Evolutionary conservation across 2,329 filamentous ascomycete species (phyloP), one percentile per base, ranked within the genome.

Genomic region (Claviceps digitariae): DNA sequence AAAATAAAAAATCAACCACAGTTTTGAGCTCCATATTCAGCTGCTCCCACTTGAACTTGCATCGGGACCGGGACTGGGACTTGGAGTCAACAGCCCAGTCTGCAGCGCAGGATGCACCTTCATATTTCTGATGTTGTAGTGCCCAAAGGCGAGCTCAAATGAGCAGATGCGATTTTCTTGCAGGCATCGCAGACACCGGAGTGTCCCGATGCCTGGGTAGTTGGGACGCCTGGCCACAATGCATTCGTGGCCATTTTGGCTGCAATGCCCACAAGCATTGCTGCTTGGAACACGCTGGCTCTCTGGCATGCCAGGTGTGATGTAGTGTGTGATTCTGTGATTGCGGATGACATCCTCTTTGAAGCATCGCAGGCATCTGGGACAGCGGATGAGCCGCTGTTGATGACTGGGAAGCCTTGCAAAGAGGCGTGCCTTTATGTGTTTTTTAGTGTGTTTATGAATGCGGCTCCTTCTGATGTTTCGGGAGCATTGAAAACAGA

Each of bases 221-320:
- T 20, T 31, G 9, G 52, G 52, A 4, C 17, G 27, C 36, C 17
- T 51, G 25, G 52, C 52, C 48, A 54, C 52, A 31, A 54, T 48
- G 44, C 52, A 54, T 6, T 21, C 31, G 10, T 23, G 21, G 12
- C 52, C 43, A 17, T 23, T 29, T 1, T 15, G 10, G 34, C 7
- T 12, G 49, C 52, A 54, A 23, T 41, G 31, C 9, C 1, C 21
- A 48, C 52, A 54, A 10, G 20, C 27, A 2, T 29, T 43, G 25
- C 6, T 12, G 10, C 5, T 15, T 20, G 31, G 17, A 25, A 51
- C 23, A 12, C 4, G n/a, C 23, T n/a, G 17, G 31, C 52, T 48
- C 20, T 47, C 20, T 5, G 12, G 9, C n/a, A 20, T 34, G 48
- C 47, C 41, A 8, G 8, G 13, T 17, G 7, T 17, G 50, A 47